Base-by-base conservation (phyloP, 805 yeast genomes). In the Metschnikowia continentalis region DNA sequence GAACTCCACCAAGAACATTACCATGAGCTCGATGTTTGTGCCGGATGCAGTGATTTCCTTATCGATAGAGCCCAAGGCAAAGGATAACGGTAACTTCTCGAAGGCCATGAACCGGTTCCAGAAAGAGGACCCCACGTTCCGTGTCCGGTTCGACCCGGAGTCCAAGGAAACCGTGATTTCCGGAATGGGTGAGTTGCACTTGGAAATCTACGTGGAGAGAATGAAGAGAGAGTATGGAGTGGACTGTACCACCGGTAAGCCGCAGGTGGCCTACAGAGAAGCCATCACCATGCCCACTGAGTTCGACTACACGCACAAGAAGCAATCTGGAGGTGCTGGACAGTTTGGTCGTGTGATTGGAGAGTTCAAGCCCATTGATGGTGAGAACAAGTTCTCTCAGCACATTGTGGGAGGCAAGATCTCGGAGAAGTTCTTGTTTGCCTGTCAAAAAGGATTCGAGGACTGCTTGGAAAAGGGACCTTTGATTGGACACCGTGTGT, bases 281-380 rank as follows among this genome's bases (percentile, higher is more conserved):
- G 86, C 98, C 38, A 83, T 92, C 58, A 75, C 87, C 35, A 67
- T 79, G 2, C 75, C 88, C 39, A 79, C 92, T 32, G 77, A 82
- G 13, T 92, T 94, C 65, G 98, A 94, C 68, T 90, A 86, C 74
- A 86, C 96, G 30, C 98, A 92, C 78, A 94, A 94, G 81, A 92
- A 90, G 68, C 99, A 94, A 77, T 81, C 92, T 65, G 99, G 99
- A 71, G 99, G 99, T 81, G 96, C 98, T 58, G 99, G 99, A 74
- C 99, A 94, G 78, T 94, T 84, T 67, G 99, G 96, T 71, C 85
- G 91, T 75, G 97, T 92, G 64, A 86, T 90, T 70, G 98, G 99
- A 67, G 79, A 76, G 51, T 68, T 91, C 72, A 71, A 77, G 6
- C 83, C 90, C 49, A 66, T 80, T 44, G 87, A 80, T 47, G 83